These are phyloP conservation scores for Immersiporthe knoxdaviesiana DNA, from an alignment of 2,329 filamentous ascomycete species.

Conservation along the genomic window DNA sequence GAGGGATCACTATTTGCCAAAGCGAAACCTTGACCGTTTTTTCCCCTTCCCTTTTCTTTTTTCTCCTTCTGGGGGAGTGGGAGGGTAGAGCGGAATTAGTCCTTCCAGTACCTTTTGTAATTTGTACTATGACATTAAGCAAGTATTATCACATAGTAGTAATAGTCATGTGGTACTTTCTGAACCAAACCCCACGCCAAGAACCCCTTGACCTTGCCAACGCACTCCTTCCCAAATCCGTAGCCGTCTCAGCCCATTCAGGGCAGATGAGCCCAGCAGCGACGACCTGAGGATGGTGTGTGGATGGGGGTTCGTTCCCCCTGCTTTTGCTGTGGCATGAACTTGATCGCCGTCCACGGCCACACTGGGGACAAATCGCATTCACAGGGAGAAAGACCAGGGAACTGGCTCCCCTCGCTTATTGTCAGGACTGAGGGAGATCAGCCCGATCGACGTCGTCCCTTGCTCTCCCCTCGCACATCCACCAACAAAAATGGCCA, in stretches of 20 bases:
- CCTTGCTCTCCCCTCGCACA: slow-evolving; percentile 11
- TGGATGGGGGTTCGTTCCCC: background rate
- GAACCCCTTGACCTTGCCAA: slow-evolving; percentile 2
- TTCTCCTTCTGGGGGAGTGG: background rate
- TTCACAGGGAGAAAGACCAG: slow-evolving; percentile 9
- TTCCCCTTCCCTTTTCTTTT: background rate
- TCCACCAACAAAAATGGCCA: background rate
- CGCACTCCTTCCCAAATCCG: background rate
- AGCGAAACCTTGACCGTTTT: background rate
- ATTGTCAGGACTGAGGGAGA: slow-evolving; percentile 24
- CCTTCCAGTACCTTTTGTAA: background rate
- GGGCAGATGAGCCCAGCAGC: slow-evolving; percentile 6
- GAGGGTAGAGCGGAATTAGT: background rate
- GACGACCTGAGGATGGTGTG: background rate
- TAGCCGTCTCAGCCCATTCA: slow-evolving; percentile 7
- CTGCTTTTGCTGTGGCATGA: background rate
- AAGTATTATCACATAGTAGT: background rate
- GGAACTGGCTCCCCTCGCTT: slow-evolving; percentile 13
- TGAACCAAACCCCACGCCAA: slow-evolving; percentile 7
- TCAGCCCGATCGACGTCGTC: slow-evolving; percentile 26
- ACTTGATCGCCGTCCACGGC: slow-evolving; percentile 11
- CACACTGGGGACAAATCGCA: slow-evolving; percentile 21
- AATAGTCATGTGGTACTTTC: background rate
- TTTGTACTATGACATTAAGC: too few species aligned
- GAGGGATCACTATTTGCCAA: background rate